phyloP scores from a whole-genome alignment of 176 grass and related monocot genomes.

The Avena eriantha region DNA sequence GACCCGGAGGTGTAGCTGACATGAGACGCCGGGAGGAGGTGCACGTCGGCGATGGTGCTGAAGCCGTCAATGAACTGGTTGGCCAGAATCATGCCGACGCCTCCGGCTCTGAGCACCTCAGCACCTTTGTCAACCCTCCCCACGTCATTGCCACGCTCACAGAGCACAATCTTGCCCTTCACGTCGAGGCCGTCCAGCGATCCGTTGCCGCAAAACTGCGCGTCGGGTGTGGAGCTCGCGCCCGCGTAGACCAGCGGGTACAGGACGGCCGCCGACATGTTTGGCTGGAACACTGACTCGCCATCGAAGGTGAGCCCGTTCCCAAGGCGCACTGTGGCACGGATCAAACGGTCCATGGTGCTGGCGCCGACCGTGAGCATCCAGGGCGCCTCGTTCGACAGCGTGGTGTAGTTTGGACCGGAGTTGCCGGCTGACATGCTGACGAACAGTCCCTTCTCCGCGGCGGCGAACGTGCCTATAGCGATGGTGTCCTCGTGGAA shows the following conservation, averaged over 20 bases:
- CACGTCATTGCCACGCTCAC: neutral
- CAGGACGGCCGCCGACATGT: neutral
- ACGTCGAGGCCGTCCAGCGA: slow-evolving; percentile 44
- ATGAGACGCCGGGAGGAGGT: slow-evolving; percentile 55
- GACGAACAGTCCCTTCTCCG: slow-evolving; percentile 61
- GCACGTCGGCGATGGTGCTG: slow-evolving; percentile 47
- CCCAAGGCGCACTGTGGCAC: slow-evolving; percentile 37
- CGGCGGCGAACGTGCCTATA: slow-evolving; percentile 45
- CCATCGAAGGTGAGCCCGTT: slow-evolving; percentile 58
- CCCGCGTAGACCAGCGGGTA: slow-evolving; percentile 32
- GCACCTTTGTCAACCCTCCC: neutral
- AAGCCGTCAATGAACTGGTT: slow-evolving; percentile 39
- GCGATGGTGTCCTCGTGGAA: slow-evolving; percentile 38
- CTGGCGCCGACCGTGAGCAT: slow-evolving; percentile 69
- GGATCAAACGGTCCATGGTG: slow-evolving; percentile 63
- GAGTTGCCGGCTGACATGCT: slow-evolving; percentile 52
- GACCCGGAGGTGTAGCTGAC: slow-evolving; percentile 31
- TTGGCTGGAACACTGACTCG: slow-evolving; percentile 51
- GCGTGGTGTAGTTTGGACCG: slow-evolving; percentile 11
- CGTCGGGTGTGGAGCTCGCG: neutral
- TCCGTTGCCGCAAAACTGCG: slow-evolving; percentile 34
- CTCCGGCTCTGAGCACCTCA: slow-evolving; percentile 43
- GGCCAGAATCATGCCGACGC: slow-evolving; percentile 59
- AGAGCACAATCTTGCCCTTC: slow-evolving; percentile 68
- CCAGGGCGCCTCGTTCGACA: slow-evolving; percentile 65